These are phyloP conservation scores for Orbilia oligospora DNA, from an alignment of 2,329 filamentous ascomycete species.

Conservation along the genomic window DNA sequence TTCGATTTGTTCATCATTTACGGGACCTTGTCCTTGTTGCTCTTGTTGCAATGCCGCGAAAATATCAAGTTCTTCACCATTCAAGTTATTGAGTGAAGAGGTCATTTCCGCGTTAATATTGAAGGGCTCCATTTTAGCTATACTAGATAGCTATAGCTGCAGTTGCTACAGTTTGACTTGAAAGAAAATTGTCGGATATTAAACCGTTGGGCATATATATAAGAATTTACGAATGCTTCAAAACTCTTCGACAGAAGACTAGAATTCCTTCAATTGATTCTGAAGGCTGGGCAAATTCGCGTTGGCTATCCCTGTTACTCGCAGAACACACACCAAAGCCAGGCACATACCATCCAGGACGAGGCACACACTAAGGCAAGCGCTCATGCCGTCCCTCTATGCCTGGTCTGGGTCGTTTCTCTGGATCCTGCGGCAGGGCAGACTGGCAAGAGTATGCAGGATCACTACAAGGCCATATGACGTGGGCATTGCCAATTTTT, in stretches of 20 bases:
- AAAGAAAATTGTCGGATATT: not conserved
- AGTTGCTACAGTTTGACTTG: slow-evolving; percentile 4
- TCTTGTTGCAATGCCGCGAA: slow-evolving; percentile 23
- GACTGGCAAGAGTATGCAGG: slow-evolving; percentile 5
- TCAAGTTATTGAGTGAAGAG: slow-evolving; percentile 10
- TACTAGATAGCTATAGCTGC: slow-evolving; percentile 1
- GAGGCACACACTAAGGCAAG: slow-evolving; percentile 7
- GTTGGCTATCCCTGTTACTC: slow-evolving; percentile 9
- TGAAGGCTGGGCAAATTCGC: slow-evolving; percentile 8
- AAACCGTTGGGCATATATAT: not conserved
- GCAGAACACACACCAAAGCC: not conserved
- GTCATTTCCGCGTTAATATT: slow-evolving; percentile 33
- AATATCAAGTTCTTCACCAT: slow-evolving; percentile 25
- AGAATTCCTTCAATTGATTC: slow-evolving; percentile 12
- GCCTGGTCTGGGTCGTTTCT: slow-evolving; percentile 1
- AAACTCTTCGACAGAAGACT: slow-evolving; percentile 4
- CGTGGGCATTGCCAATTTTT: slow-evolving; percentile 6
- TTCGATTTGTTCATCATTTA: slow-evolving; percentile 45
- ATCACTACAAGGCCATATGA: slow-evolving; percentile 7
- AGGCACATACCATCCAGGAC: no score
- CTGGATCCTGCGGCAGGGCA: slow-evolving; percentile 2
- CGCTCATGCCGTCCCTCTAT: slow-evolving; percentile 2
- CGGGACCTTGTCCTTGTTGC: not conserved
- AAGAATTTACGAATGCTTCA: slow-evolving; percentile 1
- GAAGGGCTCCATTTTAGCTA: slow-evolving; percentile 38